Base-by-base conservation (phyloP, 192 early-diverging fungal species). In the Coemansia sp. region DNA sequence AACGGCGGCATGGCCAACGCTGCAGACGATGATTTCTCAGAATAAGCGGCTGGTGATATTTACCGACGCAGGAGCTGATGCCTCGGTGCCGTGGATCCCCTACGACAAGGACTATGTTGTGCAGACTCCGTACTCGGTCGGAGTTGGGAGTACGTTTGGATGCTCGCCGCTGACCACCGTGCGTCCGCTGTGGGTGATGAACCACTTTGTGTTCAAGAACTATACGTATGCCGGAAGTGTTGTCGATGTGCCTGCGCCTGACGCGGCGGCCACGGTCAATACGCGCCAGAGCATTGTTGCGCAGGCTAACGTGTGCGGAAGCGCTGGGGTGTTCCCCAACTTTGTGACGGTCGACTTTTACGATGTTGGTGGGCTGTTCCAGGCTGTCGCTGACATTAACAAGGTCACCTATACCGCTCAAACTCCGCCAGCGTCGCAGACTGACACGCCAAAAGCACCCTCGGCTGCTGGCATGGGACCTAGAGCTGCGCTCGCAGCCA, bases 311-410 rank as follows among this genome's bases (percentile, higher is more conserved):
- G 59, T 74, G 19, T 93, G 92, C 51, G 63, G 64, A 13, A 41
- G 24, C 16, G 70, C 62, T 3, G 74, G 69, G 2, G 57, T 77
- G 39, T 79, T 84, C 64, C 88, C 92, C 29, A 93, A 85, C 70
- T 93, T 87, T 78, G 68, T 93, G 7, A 84, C 88, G 0, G 87
- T 93, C 6, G 92, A 93, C 69, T 93, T 88, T 80, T 93, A 89
- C 67, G 87, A 93, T 29, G 60, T 83, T 27, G 90, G 90, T 16
- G 67, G 70, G 13, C 33, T 85, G 17, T 69, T 89, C 65, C 48
- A 75, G 42, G 74, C 79, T 1, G 75, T 88, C 9, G 87, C 87
- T 1, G 66, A 79, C 45, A 48, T 89, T 16, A 89, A 91, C 51
- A 80, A 73, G 6, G 81, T 89, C 29, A 41, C 59, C 0, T 57